Evolutionary conservation across 2,329 filamentous ascomycete species (phyloP).

Genomic region (Clarireedia homoeocarpa): DNA sequence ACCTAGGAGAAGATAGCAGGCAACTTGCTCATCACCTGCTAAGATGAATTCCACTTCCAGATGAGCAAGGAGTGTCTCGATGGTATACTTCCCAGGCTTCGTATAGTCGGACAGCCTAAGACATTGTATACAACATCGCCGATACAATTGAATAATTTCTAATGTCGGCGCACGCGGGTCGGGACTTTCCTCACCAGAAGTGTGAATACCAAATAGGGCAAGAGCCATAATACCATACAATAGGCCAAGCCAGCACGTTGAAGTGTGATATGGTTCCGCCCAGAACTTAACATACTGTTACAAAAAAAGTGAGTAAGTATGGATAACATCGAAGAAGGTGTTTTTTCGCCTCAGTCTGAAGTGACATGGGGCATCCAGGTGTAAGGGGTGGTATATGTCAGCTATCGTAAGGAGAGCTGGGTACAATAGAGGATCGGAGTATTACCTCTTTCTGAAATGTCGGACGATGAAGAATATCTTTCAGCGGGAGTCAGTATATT

Average conservation of each 20-base stretch:
- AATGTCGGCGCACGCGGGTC: constrained; percentile 36
- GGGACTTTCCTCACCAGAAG: constrained; percentile 39
- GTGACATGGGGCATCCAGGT: no score
- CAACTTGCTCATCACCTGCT: constrained; percentile 43
- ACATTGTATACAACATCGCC: constrained; percentile 43
- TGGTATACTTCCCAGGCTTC: constrained; percentile 39
- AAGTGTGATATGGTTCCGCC: constrained; percentile 33
- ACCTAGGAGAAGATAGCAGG: constrained; percentile 45
- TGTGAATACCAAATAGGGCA: constrained; percentile 34
- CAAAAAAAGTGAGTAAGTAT: neutral
- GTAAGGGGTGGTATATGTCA: no score
- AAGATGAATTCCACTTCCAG: constrained; percentile 46
- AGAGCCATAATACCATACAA: constrained; percentile 32
- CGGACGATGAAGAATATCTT: constrained; percentile 46
- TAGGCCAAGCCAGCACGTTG: constrained; percentile 42
- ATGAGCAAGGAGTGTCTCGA: constrained; percentile 45
- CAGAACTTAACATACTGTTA: constrained; percentile 43
- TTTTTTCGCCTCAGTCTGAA: no score
- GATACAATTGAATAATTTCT: constrained; percentile 41
- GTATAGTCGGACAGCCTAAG: constrained; percentile 44
- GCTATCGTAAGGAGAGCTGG: neutral
- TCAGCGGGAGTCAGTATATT: neutral
- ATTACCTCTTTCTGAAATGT: constrained; percentile 39
- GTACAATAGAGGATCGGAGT: neutral
- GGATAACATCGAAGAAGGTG: no score